Evolutionary conservation across 2,329 filamentous ascomycete species (phyloP).

Genomic region (Periconia sp.): DNA sequence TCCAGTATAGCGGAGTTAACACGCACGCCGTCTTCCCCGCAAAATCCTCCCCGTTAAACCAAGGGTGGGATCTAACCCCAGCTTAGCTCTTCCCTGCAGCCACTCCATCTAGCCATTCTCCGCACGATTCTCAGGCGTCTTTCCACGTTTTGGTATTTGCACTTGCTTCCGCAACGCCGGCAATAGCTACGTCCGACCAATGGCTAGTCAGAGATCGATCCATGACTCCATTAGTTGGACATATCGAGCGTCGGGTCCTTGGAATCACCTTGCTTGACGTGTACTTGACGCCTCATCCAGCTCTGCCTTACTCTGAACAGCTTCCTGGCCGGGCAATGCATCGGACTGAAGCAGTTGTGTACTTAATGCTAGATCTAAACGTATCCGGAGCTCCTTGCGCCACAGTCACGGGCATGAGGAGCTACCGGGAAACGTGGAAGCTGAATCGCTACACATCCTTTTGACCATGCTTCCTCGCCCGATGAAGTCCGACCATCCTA

Average conservation of each 20-base stretch:
- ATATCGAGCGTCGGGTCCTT: not conserved
- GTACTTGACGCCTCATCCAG: too few species aligned
- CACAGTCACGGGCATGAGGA: not conserved
- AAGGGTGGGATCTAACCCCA: constrained; percentile 27
- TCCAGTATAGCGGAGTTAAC: constrained; percentile 19
- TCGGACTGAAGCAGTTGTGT: too few species aligned
- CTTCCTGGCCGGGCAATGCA: too few species aligned
- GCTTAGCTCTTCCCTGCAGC: constrained; percentile 10
- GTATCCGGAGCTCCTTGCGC: not conserved
- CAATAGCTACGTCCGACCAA: too few species aligned
- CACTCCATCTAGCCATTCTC: constrained; percentile 23
- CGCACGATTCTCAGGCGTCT: constrained; percentile 26
- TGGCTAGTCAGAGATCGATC: too few species aligned
- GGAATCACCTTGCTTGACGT: too few species aligned
- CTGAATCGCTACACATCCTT: constrained; percentile 6
- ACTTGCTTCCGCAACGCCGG: constrained; percentile 34
- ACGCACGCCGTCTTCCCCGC: constrained; percentile 33
- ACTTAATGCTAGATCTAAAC: too few species aligned
- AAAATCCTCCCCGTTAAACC: constrained; percentile 18
- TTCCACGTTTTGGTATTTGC: constrained; percentile 24
- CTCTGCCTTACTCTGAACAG: too few species aligned
- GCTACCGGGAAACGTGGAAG: constrained; percentile 1
- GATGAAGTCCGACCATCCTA: constrained; percentile 6
- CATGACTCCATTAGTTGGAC: too few species aligned
- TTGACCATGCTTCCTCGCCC: constrained; percentile 10